Percentiles rank a stretch among this genome's conserved stretches.
Conservation (phyloP, 345 rosid species). For the Rhizophora mangle region DNA sequence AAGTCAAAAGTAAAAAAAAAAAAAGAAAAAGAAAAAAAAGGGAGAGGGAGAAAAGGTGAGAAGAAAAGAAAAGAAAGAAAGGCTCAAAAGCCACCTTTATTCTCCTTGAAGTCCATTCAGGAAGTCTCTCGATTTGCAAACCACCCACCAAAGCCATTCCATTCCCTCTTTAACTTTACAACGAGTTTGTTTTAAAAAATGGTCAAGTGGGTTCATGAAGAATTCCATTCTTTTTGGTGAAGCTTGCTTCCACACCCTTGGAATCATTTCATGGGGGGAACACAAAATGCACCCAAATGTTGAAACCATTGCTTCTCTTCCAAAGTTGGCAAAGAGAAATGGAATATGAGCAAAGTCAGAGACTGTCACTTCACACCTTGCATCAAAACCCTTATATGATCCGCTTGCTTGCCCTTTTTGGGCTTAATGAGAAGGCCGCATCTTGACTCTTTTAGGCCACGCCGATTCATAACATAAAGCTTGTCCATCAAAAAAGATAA, state of each 20-base stretch:
- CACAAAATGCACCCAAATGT: background rate
- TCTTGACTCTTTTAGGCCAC: background rate
- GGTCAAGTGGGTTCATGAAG: background rate
- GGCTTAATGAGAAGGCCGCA: background rate
- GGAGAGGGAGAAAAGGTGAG: no score
- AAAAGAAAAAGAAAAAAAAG: no score
- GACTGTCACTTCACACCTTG: background rate
- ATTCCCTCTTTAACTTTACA: background rate
- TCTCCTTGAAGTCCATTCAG: background rate
- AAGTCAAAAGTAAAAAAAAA: no score
- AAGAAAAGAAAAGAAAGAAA: no score
- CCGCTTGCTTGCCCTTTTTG: background rate
- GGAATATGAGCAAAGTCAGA: background rate
- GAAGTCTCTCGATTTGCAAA: background rate
- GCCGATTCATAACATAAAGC: background rate
- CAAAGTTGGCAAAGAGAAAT: background rate
- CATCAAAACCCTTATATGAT: background rate
- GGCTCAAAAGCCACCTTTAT: background rate
- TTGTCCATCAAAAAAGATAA: no score
- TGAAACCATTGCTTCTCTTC: background rate
- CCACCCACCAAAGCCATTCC: slow-evolving; percentile 1
- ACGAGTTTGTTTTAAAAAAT: background rate
- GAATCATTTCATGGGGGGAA: slow-evolving; percentile 1
- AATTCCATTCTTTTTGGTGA: slow-evolving; percentile 1
- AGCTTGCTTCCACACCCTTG: background rate